Conservation (phyloP, 192 early-diverging fungal species). For the Coemansia sp. region DNA sequence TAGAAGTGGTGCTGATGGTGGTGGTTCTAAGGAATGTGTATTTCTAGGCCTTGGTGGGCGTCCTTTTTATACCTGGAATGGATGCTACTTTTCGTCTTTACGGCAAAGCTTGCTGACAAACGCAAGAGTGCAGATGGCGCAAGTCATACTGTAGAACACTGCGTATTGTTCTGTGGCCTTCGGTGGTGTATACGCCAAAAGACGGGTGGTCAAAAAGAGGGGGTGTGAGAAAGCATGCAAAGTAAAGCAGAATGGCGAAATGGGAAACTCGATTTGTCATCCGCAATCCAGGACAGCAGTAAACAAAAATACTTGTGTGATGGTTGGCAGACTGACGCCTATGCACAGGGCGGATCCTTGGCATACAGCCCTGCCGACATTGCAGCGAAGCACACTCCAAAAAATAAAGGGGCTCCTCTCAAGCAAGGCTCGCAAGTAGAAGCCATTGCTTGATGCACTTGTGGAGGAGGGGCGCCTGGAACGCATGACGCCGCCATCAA, state of each 20-base stretch:
- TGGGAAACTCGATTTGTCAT: conserved; percentile 3
- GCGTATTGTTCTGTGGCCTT: conserved; percentile 2
- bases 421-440: background rate
- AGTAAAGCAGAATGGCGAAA: background rate
- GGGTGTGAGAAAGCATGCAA: background rate
- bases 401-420: background rate
- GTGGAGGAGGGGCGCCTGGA: background rate
- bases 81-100: background rate
- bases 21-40: background rate
- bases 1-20: background rate
- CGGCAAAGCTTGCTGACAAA: conserved; percentile 5
- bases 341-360: conserved; percentile 6
- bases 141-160: background rate
- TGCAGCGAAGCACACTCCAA: background rate
- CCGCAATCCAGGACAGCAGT: background rate
- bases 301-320: background rate
- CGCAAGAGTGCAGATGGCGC: background rate
- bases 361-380: background rate
- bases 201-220: background rate
- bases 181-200: background rate
- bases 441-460: background rate
- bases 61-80: background rate
- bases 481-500: background rate
- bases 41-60: background rate
- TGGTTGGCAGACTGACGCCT: background rate